phyloP scores from a whole-genome alignment of 164 flowering plant species.

The Vitis rotundifolia region DNA sequence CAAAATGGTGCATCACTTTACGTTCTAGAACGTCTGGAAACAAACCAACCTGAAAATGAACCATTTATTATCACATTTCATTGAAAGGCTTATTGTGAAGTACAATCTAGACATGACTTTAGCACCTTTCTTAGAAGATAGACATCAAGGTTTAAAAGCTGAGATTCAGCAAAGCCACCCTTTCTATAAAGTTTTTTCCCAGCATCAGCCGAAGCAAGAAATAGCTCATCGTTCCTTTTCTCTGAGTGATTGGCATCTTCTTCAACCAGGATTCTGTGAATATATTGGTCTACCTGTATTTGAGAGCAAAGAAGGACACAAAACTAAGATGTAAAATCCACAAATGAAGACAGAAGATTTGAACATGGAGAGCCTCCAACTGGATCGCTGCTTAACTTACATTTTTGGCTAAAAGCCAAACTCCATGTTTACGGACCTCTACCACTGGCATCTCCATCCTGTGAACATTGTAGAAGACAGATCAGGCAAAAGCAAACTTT shows the following conservation, averaged over 20 bases:
- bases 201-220: conserved; percentile 63
- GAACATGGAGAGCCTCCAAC: neutral
- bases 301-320: conserved; percentile 4
- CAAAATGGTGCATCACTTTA: conserved; percentile 68
- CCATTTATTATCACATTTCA: conserved; percentile 4
- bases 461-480: conserved; percentile 13
- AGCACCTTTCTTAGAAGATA: conserved; percentile 79
- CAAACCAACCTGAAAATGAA: conserved; percentile 73
- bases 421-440: conserved; percentile 76
- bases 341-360: neutral
- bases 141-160: conserved; percentile 58
- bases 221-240: conserved; percentile 43
- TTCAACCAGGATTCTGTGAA: conserved; percentile 81
- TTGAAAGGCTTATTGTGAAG: neutral
- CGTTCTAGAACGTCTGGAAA: conserved; percentile 89
- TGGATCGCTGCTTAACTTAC: conserved; percentile 33
- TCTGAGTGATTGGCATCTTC: conserved; percentile 56
- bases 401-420: conserved; percentile 89
- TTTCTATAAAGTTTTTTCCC: conserved; percentile 61
- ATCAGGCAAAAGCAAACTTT: conserved; percentile 2
- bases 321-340: neutral
- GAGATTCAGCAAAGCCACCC: conserved; percentile 72
- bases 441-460: conserved; percentile 99
- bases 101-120: neutral
- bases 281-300: conserved; percentile 79